Conservation (phyloP, 768 basidiomycete genomes). For the Collybia mongolica region DNA sequence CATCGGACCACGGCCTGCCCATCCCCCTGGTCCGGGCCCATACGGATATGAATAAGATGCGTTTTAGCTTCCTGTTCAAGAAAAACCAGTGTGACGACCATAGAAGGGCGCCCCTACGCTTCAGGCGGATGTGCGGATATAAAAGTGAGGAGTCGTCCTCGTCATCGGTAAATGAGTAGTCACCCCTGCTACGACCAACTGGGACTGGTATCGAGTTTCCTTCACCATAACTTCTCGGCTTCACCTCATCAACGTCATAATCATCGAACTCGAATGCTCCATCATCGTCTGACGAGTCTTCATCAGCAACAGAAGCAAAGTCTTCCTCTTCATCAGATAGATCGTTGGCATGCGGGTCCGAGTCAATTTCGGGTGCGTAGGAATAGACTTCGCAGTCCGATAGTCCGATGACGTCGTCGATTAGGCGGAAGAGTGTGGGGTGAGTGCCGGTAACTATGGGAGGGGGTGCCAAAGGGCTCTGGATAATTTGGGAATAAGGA, state of each 20-base stretch:
- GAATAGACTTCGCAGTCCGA: constrained; percentile 94
- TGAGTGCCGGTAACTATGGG: constrained; percentile 81
- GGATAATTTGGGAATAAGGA: constrained; percentile 54
- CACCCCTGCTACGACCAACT: constrained; percentile 38
- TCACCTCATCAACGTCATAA: constrained; percentile 68
- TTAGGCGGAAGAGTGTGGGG: constrained; percentile 81
- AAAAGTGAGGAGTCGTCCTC: constrained; percentile 36
- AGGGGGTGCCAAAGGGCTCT: constrained; percentile 69
- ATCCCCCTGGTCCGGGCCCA: constrained; percentile 80
- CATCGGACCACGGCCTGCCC: constrained; percentile 48
- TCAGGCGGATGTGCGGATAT: constrained; percentile 44
- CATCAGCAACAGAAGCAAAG: constrained; percentile 61
- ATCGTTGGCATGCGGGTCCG: constrained; percentile 90
- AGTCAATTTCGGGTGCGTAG: constrained; percentile 89
- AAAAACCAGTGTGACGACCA: constrained; percentile 99
- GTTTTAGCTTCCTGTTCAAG: constrained; percentile 88
- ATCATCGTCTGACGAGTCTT: constrained; percentile 73
- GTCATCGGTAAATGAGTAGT: constrained; percentile 34
- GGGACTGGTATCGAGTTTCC: constrained; percentile 37
- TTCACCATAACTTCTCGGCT: constrained; percentile 34
- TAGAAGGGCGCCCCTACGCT: constrained; percentile 75
- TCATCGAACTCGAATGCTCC: constrained; percentile 78
- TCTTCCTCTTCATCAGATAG: constrained; percentile 80
- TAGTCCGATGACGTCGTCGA: constrained; percentile 89
- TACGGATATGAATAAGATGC: constrained; percentile 87